Evolutionary conservation across 352 stramenopile genomes (phyloP).

Genomic region (Pythium rishiriense): DNA sequence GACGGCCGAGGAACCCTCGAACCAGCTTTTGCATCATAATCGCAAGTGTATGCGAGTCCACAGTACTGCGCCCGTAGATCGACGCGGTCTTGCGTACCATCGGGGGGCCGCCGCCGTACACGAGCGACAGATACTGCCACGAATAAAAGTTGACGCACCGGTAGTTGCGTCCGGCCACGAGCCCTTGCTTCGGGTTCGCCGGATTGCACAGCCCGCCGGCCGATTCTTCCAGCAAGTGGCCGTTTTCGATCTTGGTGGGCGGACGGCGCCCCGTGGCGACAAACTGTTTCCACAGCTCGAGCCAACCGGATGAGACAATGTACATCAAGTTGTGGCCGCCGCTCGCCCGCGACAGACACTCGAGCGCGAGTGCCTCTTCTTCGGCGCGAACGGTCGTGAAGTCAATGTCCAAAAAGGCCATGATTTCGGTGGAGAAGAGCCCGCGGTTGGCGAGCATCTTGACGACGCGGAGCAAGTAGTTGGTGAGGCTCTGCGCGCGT

Average conservation of each 20-base stretch:
- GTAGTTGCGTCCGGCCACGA: slow-evolving; percentile 42
- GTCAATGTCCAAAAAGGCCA: slow-evolving; percentile 72
- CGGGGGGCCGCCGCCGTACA: slow-evolving; percentile 53
- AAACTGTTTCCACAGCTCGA: slow-evolving; percentile 54
- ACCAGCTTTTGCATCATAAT: slow-evolving; percentile 46
- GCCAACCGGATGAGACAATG: slow-evolving; percentile 39
- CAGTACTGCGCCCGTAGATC: slow-evolving; percentile 42
- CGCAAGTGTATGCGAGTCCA: slow-evolving; percentile 41
- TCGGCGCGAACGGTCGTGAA: slow-evolving; percentile 45
- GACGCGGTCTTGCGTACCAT: slow-evolving; percentile 43
- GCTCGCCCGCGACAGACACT: slow-evolving; percentile 31
- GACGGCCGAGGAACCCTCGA: slow-evolving; percentile 50
- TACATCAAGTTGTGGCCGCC: slow-evolving; percentile 34
- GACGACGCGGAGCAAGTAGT: slow-evolving; percentile 58
- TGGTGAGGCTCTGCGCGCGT: slow-evolving; percentile 37
- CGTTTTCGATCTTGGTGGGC: slow-evolving; percentile 40
- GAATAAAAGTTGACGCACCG: slow-evolving; percentile 55
- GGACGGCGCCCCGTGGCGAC: slow-evolving; percentile 18
- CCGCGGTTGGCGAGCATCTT: slow-evolving; percentile 48
- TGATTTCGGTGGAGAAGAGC: slow-evolving; percentile 65
- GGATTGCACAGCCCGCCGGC: not conserved
- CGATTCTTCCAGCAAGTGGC: slow-evolving; percentile 29
- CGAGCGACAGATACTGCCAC: slow-evolving; percentile 47
- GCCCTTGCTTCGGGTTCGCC: slow-evolving; percentile 10
- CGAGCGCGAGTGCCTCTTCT: slow-evolving; percentile 56